Percentiles rank a stretch among this genome's conserved stretches.
Conservation (phyloP, 768 basidiomycete species). For the Boletus reticuloceps region DNA sequence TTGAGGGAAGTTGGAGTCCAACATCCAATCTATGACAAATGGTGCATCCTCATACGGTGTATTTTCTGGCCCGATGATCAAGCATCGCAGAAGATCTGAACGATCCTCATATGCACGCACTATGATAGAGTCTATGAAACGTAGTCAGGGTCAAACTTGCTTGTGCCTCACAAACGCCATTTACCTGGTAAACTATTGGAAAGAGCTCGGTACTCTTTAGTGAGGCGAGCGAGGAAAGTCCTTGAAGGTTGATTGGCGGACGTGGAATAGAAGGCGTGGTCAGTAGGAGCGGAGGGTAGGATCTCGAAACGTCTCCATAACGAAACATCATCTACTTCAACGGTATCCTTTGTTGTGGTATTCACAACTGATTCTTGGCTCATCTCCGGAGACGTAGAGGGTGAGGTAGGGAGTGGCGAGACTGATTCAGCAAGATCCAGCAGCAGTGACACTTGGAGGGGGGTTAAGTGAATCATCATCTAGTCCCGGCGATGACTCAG, state of each 20-base stretch:
- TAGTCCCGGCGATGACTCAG: slow-evolving; percentile 14
- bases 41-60: slow-evolving; percentile 96
- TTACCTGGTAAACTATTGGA: slow-evolving; percentile 79
- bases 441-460: slow-evolving; percentile 12
- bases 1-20: slow-evolving; percentile 81
- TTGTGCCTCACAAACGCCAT: slow-evolving; percentile 14
- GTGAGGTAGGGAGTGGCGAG: slow-evolving; percentile 27
- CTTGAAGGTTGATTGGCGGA: slow-evolving; percentile 64
- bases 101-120: slow-evolving; percentile 91
- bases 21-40: slow-evolving; percentile 92
- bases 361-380: slow-evolving; percentile 30
- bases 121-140: slow-evolving; percentile 68
- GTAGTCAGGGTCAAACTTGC: slow-evolving; percentile 3
- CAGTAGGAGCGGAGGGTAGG: slow-evolving; percentile 67
- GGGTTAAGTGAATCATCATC: slow-evolving; percentile 18
- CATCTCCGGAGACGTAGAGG: slow-evolving; percentile 32
- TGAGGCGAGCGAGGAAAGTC: slow-evolving; percentile 70
- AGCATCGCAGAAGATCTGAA: slow-evolving; percentile 77
- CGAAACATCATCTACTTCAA: slow-evolving; percentile 36
- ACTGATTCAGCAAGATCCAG: slow-evolving; percentile 21
- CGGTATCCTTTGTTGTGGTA: slow-evolving; percentile 25
- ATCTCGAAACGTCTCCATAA: slow-evolving; percentile 84
- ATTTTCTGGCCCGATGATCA: slow-evolving; percentile 91
- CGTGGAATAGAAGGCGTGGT: slow-evolving; percentile 77
- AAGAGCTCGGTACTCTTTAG: slow-evolving; percentile 81